Evolutionary conservation across 768 basidiomycete genomes (phyloP).

Genomic region (Mycena vitilis): DNA sequence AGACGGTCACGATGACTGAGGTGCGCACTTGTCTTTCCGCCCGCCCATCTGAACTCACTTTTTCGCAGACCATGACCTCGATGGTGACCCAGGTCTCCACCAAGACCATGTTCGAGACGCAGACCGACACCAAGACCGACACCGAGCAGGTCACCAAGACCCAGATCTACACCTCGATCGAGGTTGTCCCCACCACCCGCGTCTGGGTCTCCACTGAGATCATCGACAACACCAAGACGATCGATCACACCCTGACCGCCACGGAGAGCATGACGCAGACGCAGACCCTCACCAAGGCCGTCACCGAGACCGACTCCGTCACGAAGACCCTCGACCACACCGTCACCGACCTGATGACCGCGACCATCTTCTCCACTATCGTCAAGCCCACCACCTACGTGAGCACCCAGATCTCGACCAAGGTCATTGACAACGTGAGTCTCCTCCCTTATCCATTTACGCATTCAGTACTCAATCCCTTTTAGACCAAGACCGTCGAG

Average conservation of each 20-base stretch:
- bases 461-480: constrained; percentile 16
- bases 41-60: not conserved
- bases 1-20: constrained; percentile 30
- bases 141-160: constrained; percentile 58
- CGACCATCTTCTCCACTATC: constrained; percentile 63
- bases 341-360: constrained; percentile 67
- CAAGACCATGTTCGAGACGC: constrained; percentile 48
- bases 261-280: constrained; percentile 74
- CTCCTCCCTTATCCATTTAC: not conserved
- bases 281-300: constrained; percentile 57
- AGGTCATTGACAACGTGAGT: constrained; percentile 70
- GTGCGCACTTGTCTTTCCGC: constrained; percentile 28
- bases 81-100: constrained; percentile 34
- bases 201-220: constrained; percentile 76
- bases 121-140: constrained; percentile 50
- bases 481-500: constrained; percentile 66
- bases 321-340: constrained; percentile 45
- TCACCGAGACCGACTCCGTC: constrained; percentile 56
- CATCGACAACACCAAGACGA: constrained; percentile 65
- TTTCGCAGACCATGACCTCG: constrained; percentile 22
- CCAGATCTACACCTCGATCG: constrained; percentile 61
- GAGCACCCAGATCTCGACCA: constrained; percentile 63
- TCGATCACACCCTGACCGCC: constrained; percentile 71
- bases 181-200: constrained; percentile 71
- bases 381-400: constrained; percentile 69